Conservation (phyloP, 169 alveolate genomes). For the Eimeria tenella region DNA sequence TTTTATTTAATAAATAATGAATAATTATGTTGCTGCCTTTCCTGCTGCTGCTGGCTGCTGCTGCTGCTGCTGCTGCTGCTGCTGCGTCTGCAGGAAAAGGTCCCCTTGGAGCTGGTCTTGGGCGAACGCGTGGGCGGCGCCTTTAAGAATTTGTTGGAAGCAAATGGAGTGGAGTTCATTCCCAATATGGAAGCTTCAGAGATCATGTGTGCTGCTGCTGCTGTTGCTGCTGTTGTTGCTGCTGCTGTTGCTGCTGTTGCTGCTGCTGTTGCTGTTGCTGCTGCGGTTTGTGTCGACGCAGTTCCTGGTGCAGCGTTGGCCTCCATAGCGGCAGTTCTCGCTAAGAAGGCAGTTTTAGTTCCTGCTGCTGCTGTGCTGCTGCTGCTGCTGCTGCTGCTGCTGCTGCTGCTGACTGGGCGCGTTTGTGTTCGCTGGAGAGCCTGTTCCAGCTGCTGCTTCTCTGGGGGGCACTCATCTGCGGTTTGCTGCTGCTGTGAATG, state of each 20-base stretch:
- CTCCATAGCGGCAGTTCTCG: too few species aligned
- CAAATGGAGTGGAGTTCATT: constrained; percentile 61
- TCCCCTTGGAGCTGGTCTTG: constrained; percentile 76
- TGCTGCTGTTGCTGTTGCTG: too few species aligned
- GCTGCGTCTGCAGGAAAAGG: constrained; percentile 78
- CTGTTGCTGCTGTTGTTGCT: not conserved
- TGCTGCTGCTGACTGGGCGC: not conserved
- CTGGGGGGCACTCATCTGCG: too few species aligned
- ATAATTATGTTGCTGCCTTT: not conserved
- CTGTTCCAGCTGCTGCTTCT: not conserved
- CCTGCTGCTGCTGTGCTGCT: too few species aligned
- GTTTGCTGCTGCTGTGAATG: too few species aligned
- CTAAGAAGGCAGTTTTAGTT: too few species aligned
- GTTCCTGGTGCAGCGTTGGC: too few species aligned
- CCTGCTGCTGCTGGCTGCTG: too few species aligned
- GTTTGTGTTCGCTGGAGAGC: not conserved
- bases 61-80: too few species aligned
- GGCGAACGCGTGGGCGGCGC: constrained; percentile 74
- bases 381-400: too few species aligned
- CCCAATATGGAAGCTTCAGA: constrained; percentile 15
- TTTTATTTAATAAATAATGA: too few species aligned
- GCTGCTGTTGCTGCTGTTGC: not conserved
- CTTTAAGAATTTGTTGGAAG: constrained; percentile 57
- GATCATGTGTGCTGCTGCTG: constrained; percentile 27
- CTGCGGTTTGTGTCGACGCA: too few species aligned